phyloP scores from a whole-genome alignment of 1,139 yeast genomes.

The Meyerozyma elateridarum region DNA sequence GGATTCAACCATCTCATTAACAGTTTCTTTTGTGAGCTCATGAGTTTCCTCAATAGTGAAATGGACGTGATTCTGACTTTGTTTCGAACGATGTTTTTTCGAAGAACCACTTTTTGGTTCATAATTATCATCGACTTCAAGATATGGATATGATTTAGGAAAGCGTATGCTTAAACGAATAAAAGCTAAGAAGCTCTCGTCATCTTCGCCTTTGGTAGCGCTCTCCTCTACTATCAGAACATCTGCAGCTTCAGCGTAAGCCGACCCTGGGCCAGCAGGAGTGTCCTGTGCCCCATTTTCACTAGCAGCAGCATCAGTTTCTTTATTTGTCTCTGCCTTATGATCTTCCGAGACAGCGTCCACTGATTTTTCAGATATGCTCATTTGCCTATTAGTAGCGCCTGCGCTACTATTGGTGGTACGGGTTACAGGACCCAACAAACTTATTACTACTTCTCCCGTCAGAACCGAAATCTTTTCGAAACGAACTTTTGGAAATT shows the following conservation, averaged over 20 bases:
- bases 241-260: constrained; percentile 5
- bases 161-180: constrained; percentile 63
- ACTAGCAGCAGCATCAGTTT: constrained; percentile 2
- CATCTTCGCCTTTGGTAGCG: constrained; percentile 8
- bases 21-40: constrained; percentile 48
- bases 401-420: constrained; percentile 5
- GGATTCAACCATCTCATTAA: constrained; percentile 45
- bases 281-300: constrained; percentile 1
- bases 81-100: constrained; percentile 18
- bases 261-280: background rate
- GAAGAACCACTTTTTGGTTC: constrained; percentile 6
- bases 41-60: constrained; percentile 76
- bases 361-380: constrained; percentile 5
- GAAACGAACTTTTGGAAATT: constrained; percentile 80
- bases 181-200: constrained; percentile 52
- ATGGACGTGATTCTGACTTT: constrained; percentile 23
- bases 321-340: constrained; percentile 1
- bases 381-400: constrained; percentile 4
- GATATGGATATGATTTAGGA: constrained; percentile 67
- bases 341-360: constrained; percentile 4
- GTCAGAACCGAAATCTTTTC: constrained; percentile 86
- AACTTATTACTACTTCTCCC: constrained; percentile 69
- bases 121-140: constrained; percentile 39
- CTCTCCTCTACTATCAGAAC: constrained; percentile 5
- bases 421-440: constrained; percentile 64